A percentile compares a stretch with the other conserved stretches of the same genome.
Evolutionary conservation across 2,329 filamentous ascomycete genomes (phyloP).

Genomic region (Paecilomyces sp.): DNA sequence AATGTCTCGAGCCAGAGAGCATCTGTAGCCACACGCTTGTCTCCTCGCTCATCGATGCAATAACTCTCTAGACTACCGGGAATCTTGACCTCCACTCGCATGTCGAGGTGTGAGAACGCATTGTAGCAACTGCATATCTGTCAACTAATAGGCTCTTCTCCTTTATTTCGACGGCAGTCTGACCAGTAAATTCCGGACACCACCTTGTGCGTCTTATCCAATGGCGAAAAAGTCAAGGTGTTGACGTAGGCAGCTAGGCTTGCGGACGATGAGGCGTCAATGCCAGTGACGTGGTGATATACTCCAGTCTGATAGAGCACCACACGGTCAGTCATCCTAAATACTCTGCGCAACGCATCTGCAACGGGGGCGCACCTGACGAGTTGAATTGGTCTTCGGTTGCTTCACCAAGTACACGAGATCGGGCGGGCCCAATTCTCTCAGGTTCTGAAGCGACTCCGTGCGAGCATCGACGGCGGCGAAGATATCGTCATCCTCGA

Average conservation of each 20-base stretch:
- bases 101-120: slow-evolving; percentile 95
- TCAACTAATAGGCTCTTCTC: slow-evolving; percentile 3
- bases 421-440: slow-evolving; percentile 92
- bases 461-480: slow-evolving; percentile 86
- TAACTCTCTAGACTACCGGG: slow-evolving; percentile 95
- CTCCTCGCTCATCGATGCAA: slow-evolving; percentile 92
- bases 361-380: slow-evolving; percentile 41
- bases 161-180: not conserved
- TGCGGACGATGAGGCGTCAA: slow-evolving; percentile 94
- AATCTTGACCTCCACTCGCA: slow-evolving; percentile 97
- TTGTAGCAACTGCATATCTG: slow-evolving; percentile 70
- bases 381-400: slow-evolving; percentile 50
- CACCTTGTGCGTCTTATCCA: slow-evolving; percentile 80
- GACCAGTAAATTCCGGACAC: slow-evolving; percentile 91
- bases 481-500: slow-evolving; percentile 81
- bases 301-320: slow-evolving; percentile 62
- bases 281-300: slow-evolving; percentile 95
- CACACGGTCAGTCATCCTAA: not conserved
- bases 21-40: slow-evolving; percentile 88
- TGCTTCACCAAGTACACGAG: slow-evolving; percentile 89
- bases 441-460: slow-evolving; percentile 74
- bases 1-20: slow-evolving; percentile 97
- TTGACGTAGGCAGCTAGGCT: slow-evolving; percentile 98
- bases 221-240: slow-evolving; percentile 84
- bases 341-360: not conserved